Base-by-base conservation (phyloP, 1,139 yeast species). In the Sugiyamaella pinicola region DNA sequence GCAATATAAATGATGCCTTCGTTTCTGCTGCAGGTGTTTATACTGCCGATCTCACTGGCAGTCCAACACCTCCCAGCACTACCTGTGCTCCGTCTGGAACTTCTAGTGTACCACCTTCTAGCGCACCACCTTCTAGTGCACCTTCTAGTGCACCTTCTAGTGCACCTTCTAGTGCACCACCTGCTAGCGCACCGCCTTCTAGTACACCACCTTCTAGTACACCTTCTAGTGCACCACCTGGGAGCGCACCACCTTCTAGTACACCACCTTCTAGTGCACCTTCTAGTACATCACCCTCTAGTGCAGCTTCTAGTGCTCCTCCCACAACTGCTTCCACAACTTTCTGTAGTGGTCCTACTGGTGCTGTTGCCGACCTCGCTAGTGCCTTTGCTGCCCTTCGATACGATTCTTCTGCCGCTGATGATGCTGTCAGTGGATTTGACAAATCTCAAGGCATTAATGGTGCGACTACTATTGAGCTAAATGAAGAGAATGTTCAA, bases 401-500 rank as follows among this genome's bases (percentile, higher is more conserved):
- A 38, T 46, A 43, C 1, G 49, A 46, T 24, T 18, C 49, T 18
- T 15, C 40, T 9, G 43, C 28, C 18, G 38, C 49, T 28, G 49
- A 46, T 17, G 37, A 26, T 8, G 40, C 26, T 4, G 49, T 46
- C 12, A 26, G 13, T n/a, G 24, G 35, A 4, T 46, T 46, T 29
- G 38, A 46, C 13, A 8, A 46, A 28, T 46, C 49, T 26, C 49
- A 46, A 38, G 61, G 61, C 24, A 44, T 58, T 15, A 31, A 41
- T 44, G 62, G 59, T 37, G 62, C 62, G 21, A 26, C 55, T 15
- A 40, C 52, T 13, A 52, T 58, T 45, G 59, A 57, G 49, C 33
- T 18, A 22, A 22, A 22, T 21, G 55, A 47, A 18, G 41, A 34
- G 7, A 43, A 46, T 19, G 47, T 51, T 42, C 41, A 46, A 35